Base-by-base conservation (phyloP, 257 asterid genomes). In the Solanum sejunctum region DNA sequence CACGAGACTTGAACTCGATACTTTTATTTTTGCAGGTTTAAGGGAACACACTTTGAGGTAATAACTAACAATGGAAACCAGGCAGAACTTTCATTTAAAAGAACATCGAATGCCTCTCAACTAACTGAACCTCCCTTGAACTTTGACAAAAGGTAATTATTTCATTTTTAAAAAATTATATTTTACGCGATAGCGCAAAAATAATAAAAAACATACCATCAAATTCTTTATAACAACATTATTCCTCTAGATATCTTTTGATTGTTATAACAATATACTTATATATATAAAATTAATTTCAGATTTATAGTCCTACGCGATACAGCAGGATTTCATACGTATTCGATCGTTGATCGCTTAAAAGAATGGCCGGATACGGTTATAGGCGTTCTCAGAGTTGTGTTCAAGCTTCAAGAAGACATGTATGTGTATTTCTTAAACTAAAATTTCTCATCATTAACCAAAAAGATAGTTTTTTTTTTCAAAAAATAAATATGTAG, bases 1-100 rank as follows among this genome's bases (percentile, higher is more conserved):
- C 28, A 39, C 52, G 18, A 1, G 2, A 70, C 17, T 18, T 10
- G 6, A 18, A 3, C 3, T 0, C 0, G 28, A 39, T 5, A 69
- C 15, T 77, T 77, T 56, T 5, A 3, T 20, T 75, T 18, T 15
- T 77, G 47, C 88, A 93, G 97, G 78, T 85, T 93, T 16, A 1
- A 8, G 18, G 95, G 95, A 21, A 88, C 91, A 60, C 85, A 87
- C 23, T 92, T 84, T 84, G 87, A 89, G 79, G 75, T 92, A 6
- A 80, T 91, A 47, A 64, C 57, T 64, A 85, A 91, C 72, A 90
- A 57, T 54, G 57, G 56, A 17, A 85, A 90, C 23, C 91, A 89
- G 78, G 81, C 83, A 13, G 94, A 93, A 87, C 87, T 93, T 61
- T 91, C 96, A 80, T 93, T 93, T 85, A 87, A 87, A 16, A 86